Conservation (phyloP, 2,329 filamentous ascomycete genomes). For the Verticillium longisporum region DNA sequence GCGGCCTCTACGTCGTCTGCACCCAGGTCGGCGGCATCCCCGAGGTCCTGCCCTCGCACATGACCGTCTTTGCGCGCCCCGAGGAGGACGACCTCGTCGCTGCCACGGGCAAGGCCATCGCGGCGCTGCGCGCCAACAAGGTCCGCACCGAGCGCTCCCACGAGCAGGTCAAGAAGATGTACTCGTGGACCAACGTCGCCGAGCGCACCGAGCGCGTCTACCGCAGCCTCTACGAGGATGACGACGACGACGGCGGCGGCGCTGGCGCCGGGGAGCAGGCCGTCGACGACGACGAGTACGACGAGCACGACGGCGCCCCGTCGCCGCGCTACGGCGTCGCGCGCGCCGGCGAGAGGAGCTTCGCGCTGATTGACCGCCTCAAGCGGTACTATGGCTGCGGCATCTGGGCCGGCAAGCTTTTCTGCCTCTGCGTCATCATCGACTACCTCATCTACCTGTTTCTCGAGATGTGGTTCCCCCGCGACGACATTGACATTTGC, state of each 20-base stretch:
- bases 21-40: constrained; percentile 96
- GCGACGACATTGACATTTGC: constrained; percentile 81
- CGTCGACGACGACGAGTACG: constrained; percentile 82
- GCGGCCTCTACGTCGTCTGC: constrained; percentile 92
- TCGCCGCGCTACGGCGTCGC: constrained; percentile 58
- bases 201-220: constrained; percentile 92
- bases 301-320: constrained; percentile 67
- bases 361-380: constrained; percentile 86
- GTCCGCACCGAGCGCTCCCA: constrained; percentile 92
- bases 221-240: constrained; percentile 73
- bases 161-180: constrained; percentile 96
- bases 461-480: constrained; percentile 79
- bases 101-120: constrained; percentile 85
- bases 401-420: constrained; percentile 96
- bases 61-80: constrained; percentile 95
- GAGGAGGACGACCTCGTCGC: constrained; percentile 92
- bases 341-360: constrained; percentile 67
- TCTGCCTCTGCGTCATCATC: constrained; percentile 88
- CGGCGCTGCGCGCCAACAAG: constrained; percentile 74
- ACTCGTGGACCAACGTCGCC: constrained; percentile 96
- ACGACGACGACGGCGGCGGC: constrained; percentile 43
- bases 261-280: constrained; percentile 39
- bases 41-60: constrained; percentile 89
- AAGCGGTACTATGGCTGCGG: constrained; percentile 98
- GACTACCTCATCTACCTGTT: constrained; percentile 89